phyloP scores from a whole-genome alignment of 1,284 basidiomycete species.

The Malassezia dermatis region DNA sequence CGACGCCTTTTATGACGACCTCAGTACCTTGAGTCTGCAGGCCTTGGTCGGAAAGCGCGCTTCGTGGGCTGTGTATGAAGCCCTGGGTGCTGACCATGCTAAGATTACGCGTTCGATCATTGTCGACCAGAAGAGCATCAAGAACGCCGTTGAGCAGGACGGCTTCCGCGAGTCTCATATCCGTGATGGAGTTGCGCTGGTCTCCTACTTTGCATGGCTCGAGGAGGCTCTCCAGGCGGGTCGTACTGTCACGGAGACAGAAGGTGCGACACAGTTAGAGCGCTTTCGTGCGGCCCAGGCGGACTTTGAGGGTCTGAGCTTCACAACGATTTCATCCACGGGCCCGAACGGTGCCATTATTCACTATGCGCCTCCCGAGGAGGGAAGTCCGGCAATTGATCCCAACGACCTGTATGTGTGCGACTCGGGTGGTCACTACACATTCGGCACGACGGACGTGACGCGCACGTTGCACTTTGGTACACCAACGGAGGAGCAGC shows the following conservation, averaged over 20 bases:
- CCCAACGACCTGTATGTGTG: slow-evolving; percentile 64
- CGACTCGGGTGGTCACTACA: slow-evolving; percentile 81
- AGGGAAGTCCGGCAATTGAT: slow-evolving; percentile 61
- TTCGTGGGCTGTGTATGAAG: slow-evolving; percentile 40
- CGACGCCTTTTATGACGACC: slow-evolving; percentile 38
- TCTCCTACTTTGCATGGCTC: slow-evolving; percentile 73
- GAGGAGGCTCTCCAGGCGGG: slow-evolving; percentile 66
- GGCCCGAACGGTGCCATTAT: slow-evolving; percentile 90
- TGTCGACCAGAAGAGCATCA: slow-evolving; percentile 74
- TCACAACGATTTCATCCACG: slow-evolving; percentile 75
- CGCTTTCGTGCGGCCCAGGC: slow-evolving; percentile 66
- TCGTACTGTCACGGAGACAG: slow-evolving; percentile 64
- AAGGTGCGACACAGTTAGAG: slow-evolving; percentile 70
- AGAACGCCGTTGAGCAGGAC: slow-evolving; percentile 73
- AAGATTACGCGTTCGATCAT: slow-evolving; percentile 53
- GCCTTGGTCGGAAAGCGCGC: slow-evolving; percentile 41
- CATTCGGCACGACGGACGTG: slow-evolving; percentile 88
- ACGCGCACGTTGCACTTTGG: slow-evolving; percentile 77
- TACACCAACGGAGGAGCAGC: slow-evolving; percentile 68
- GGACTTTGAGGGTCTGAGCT: slow-evolving; percentile 76
- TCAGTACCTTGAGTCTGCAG: slow-evolving; percentile 22
- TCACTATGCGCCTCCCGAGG: slow-evolving; percentile 75
- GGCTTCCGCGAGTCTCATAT: slow-evolving; percentile 84
- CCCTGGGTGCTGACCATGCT: slow-evolving; percentile 33
- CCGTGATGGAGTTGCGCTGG: slow-evolving; percentile 79